These are phyloP conservation scores for Malassezia dermatis DNA, from an alignment of 1,284 basidiomycete species.

Conservation along the genomic window DNA sequence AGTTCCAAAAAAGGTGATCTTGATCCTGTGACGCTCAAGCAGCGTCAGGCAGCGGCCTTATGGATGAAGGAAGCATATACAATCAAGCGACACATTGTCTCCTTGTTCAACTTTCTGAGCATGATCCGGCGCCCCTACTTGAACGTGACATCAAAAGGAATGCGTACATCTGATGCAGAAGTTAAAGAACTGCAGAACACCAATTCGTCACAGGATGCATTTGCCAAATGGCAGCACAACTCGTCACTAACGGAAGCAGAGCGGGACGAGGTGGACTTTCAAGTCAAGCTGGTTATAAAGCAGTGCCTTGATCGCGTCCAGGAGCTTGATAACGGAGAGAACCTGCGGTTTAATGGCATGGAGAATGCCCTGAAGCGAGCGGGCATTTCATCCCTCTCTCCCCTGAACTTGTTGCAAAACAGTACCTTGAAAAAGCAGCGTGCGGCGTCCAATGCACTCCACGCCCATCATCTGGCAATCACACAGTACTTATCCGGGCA, in stretches of 20 bases:
- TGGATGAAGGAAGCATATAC: constrained; percentile 11
- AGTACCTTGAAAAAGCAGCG: background rate
- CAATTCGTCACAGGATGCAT: constrained; percentile 3
- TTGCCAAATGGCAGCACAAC: constrained; percentile 49
- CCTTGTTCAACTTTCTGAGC: constrained; percentile 8
- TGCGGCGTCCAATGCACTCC: constrained; percentile 46
- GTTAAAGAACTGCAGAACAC: background rate
- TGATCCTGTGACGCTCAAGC: constrained; percentile 1
- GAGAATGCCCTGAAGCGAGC: background rate
- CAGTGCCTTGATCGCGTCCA: constrained; percentile 72
- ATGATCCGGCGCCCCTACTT: constrained; percentile 13
- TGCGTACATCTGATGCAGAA: background rate
- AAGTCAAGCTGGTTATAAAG: constrained; percentile 68
- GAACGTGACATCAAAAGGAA: constrained; percentile 1
- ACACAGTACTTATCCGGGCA: constrained; percentile 73
- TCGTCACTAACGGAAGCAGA: constrained; percentile 67
- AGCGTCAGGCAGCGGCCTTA: constrained; percentile 1
- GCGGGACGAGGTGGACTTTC: constrained; percentile 78
- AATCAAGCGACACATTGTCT: constrained; percentile 15
- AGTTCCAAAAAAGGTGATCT: background rate
- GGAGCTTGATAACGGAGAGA: constrained; percentile 72
- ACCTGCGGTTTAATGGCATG: constrained; percentile 47
- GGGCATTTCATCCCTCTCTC: background rate
- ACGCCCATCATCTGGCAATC: constrained; percentile 70
- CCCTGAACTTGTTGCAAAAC: constrained; percentile 1